These are phyloP conservation scores for Chlorella vulgaris DNA, from an alignment of 139 green algal species.

Conservation along the genomic window DNA sequence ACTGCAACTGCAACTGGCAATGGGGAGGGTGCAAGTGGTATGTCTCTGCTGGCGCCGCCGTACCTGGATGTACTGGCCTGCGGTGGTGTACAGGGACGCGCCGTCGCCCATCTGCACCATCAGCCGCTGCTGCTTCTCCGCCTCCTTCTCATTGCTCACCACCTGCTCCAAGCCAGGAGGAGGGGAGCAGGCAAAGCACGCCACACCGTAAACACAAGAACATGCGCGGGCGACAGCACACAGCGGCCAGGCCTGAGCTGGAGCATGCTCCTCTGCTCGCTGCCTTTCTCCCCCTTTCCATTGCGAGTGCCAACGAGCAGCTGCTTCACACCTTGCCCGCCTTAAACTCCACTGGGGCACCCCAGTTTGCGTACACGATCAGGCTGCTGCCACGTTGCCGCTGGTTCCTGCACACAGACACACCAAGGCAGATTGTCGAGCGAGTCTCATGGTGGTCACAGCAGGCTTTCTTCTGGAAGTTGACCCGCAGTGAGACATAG, in stretches of 20 bases:
- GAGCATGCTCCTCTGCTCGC: too few relatives aligned
- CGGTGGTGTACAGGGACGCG: constrained; percentile 71
- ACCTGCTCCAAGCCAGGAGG: neutral
- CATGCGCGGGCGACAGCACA: too few relatives aligned
- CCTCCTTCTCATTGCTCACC: constrained; percentile 12
- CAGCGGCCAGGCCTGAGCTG: too few relatives aligned
- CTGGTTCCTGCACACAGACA: neutral
- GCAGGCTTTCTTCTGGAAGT: too few relatives aligned
- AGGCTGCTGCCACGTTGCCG: constrained; percentile 17
- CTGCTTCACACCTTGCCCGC: constrained; percentile 41
- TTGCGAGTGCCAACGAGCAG: too few relatives aligned
- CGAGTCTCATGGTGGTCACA: too few relatives aligned
- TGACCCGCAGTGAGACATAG: too few relatives aligned
- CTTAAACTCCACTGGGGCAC: constrained; percentile 69
- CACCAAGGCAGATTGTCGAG: too few relatives aligned
- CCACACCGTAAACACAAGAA: neutral
- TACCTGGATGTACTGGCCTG: constrained; percentile 88
- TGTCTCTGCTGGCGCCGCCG: neutral
- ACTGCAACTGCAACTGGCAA: neutral
- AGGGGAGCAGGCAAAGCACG: neutral
- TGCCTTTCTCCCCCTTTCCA: too few relatives aligned
- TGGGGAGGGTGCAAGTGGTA: neutral
- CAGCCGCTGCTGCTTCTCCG: constrained; percentile 58
- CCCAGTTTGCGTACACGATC: constrained; percentile 61
- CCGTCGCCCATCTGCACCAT: constrained; percentile 66